Evolutionary conservation across 2,329 filamentous ascomycete species (phyloP).

Genomic region (Cercospora sesami): DNA sequence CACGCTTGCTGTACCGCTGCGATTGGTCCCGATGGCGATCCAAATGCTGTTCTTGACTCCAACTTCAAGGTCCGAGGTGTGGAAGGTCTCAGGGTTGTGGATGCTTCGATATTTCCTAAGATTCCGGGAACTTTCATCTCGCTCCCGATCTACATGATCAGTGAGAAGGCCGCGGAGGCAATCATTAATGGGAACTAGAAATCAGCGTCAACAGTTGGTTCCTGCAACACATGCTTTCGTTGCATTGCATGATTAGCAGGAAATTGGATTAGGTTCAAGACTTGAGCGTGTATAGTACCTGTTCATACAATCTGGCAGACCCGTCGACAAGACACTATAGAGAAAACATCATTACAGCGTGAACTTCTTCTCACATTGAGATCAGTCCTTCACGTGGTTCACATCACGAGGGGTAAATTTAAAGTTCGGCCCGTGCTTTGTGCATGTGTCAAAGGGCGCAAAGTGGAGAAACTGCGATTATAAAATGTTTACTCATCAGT

Average conservation of each 20-base stretch:
- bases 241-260: background rate
- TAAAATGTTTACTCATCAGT: background rate
- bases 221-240: background rate
- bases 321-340: background rate
- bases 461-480: background rate
- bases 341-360: background rate
- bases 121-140: slow-evolving; percentile 58
- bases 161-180: slow-evolving; percentile 63
- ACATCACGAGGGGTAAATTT: background rate
- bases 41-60: slow-evolving; percentile 57
- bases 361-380: too few species aligned
- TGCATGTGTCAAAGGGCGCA: background rate
- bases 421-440: background rate
- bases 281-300: background rate
- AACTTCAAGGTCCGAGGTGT: slow-evolving; percentile 60
- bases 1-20: slow-evolving; percentile 58
- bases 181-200: slow-evolving; percentile 41
- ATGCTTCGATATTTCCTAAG: slow-evolving; percentile 59
- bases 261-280: background rate
- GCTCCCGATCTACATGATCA: slow-evolving; percentile 56
- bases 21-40: slow-evolving; percentile 57
- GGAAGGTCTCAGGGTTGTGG: slow-evolving; percentile 59
- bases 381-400: too few species aligned
- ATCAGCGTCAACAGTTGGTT: too few species aligned
- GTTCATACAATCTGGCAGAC: background rate